phyloP scores from a whole-genome alignment of 2,329 filamentous ascomycete genomes.

The Penicillium sp. region DNA sequence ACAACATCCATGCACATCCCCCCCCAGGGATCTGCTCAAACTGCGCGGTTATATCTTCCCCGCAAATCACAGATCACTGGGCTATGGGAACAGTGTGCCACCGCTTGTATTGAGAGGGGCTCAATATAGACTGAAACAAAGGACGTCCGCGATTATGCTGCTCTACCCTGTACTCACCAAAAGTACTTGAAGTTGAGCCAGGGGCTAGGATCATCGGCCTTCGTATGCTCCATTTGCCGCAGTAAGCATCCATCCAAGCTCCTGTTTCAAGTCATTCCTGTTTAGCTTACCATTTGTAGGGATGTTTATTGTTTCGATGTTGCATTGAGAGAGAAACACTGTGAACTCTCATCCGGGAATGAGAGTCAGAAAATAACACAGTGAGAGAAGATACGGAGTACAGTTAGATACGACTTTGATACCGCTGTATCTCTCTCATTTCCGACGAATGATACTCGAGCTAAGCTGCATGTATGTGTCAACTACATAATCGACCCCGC shows the following conservation, averaged over 20 bases:
- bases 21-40: not conserved
- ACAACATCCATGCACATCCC: slow-evolving; percentile 11
- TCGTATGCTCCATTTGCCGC: not conserved
- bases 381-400: not conserved
- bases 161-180: not conserved
- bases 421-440: not conserved
- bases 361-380: not conserved
- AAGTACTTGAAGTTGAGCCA: not conserved
- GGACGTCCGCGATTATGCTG: not conserved
- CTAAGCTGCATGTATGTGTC: not conserved
- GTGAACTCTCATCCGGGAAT: slow-evolving; percentile 5
- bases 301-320: slow-evolving; percentile 11
- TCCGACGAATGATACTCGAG: slow-evolving; percentile 6
- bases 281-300: not conserved
- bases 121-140: not conserved
- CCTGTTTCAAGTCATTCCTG: not conserved
- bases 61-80: slow-evolving; percentile 8
- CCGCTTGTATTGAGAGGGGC: not conserved
- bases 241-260: not conserved
- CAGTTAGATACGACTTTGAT: slow-evolving; percentile 4
- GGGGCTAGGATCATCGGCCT: not conserved
- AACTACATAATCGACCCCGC: not conserved
- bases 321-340: slow-evolving; percentile 14
- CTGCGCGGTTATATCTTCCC: slow-evolving; percentile 1
- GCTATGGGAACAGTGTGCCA: not conserved